These are phyloP conservation scores for Theobroma grandiflorum DNA, from an alignment of 441 rosid species.

Conservation along the genomic window DNA sequence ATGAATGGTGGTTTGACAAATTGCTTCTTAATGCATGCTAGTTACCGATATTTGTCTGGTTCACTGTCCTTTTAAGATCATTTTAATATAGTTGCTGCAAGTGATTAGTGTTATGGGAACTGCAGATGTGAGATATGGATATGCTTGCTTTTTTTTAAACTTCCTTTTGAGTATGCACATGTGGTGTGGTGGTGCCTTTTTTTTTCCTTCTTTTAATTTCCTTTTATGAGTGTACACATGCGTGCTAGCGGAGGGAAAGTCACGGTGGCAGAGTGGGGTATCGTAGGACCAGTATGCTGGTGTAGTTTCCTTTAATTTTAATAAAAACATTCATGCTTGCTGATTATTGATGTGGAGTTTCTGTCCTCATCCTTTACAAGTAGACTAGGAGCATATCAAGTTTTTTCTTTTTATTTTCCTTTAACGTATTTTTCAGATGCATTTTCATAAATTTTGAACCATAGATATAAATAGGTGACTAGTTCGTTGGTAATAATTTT, in stretches of 20 bases:
- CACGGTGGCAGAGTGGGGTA: not conserved
- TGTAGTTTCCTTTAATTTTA: not conserved
- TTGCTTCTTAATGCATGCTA: conserved; percentile 6
- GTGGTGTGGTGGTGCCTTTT: not conserved
- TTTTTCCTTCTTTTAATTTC: not conserved
- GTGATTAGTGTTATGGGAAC: not conserved
- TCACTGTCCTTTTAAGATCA: conserved; percentile 21
- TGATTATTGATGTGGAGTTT: not conserved
- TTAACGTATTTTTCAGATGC: not conserved
- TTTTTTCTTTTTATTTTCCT: not conserved
- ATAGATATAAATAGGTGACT: not conserved
- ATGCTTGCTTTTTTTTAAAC: not conserved
- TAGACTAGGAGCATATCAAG: not conserved
- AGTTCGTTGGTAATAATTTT: not conserved
- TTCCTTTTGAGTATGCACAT: not conserved
- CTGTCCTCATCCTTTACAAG: not conserved
- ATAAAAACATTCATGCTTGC: too few species aligned
- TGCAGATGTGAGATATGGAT: not conserved
- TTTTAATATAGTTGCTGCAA: not conserved
- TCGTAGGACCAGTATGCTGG: conserved; percentile 3
- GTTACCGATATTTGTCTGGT: conserved; percentile 13
- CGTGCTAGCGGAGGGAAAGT: not conserved
- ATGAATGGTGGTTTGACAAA: not conserved
- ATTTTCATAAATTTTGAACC: not conserved
- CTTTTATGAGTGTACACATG: not conserved